Conservation (phyloP, 1,284 basidiomycete genomes). For the Ceratobasidium sp. region DNA sequence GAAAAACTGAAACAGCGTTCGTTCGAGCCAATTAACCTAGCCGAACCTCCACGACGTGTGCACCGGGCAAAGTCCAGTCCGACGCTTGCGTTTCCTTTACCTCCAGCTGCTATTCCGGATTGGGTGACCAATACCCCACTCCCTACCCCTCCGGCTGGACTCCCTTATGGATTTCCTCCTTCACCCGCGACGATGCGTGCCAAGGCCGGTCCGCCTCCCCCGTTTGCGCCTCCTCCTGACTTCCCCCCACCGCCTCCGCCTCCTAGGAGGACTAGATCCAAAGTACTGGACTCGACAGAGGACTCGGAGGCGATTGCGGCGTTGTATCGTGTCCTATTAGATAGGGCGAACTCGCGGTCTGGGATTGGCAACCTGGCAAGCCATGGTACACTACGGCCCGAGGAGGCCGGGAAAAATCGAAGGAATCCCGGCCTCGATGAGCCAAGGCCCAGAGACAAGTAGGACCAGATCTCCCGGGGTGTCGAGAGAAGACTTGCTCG, state of each 20-base stretch:
- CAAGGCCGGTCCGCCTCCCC: constrained; percentile 15
- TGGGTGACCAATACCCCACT: constrained; percentile 34
- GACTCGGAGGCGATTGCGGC: constrained; percentile 27
- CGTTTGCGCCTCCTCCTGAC: constrained; percentile 25
- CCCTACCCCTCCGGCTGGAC: constrained; percentile 8
- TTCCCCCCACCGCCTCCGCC: constrained; percentile 34
- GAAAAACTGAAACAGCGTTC: constrained; percentile 24
- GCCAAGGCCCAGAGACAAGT: background rate
- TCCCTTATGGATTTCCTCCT: background rate
- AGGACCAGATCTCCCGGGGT: background rate
- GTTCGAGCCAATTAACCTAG: constrained; percentile 12
- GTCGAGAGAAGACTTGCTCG: constrained; percentile 58
- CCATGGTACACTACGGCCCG: background rate
- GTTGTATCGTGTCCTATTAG: constrained; percentile 13
- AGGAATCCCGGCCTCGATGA: background rate
- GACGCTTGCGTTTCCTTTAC: constrained; percentile 28
- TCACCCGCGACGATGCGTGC: constrained; percentile 13
- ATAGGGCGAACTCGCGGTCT: background rate
- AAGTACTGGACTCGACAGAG: constrained; percentile 5
- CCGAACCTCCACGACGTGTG: constrained; percentile 14
- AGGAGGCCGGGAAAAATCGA: background rate
- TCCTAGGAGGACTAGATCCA: too few relatives aligned
- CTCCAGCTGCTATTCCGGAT: constrained; percentile 13
- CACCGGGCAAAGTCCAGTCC: constrained; percentile 28
- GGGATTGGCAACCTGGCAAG: background rate